phyloP scores from a whole-genome alignment of 129 eudicot genomes.

The Deinandra increscens region DNA sequence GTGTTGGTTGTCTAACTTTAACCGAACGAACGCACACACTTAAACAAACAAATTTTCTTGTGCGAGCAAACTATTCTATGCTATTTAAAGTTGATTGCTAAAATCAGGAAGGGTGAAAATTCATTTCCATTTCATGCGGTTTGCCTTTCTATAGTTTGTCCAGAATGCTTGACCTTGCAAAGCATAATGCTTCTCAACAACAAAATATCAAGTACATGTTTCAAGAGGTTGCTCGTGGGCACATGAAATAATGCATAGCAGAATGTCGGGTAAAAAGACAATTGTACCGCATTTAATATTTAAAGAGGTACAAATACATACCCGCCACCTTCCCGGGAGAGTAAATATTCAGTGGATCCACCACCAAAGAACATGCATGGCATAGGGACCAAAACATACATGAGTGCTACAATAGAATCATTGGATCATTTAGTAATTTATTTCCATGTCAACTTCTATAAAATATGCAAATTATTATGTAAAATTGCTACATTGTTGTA shows the following conservation, averaged over 20 bases:
- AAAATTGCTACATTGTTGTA: constrained; percentile 20
- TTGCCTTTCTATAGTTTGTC: background rate
- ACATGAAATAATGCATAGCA: constrained; percentile 9
- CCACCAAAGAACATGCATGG: constrained; percentile 99
- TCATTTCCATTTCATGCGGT: background rate
- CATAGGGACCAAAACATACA: constrained; percentile 96
- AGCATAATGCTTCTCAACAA: background rate
- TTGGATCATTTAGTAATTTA: constrained; percentile 4
- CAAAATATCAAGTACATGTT: constrained; percentile 8
- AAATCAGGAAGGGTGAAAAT: background rate
- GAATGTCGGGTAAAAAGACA: background rate
- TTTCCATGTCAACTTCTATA: constrained; percentile 9
- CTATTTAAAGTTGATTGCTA: background rate
- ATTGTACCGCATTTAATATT: background rate
- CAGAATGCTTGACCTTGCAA: constrained; percentile 1
- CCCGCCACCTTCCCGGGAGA: constrained; percentile 97
- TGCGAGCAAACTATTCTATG: background rate
- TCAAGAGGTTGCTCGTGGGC: constrained; percentile 9
- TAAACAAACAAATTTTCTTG: no score
- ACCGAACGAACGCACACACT: no score
- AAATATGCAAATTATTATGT: constrained; percentile 2
- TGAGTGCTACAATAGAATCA: constrained; percentile 65
- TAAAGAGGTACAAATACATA: constrained; percentile 34
- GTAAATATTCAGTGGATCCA: constrained; percentile 92
- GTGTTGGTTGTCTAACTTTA: no score